These are phyloP conservation scores for Odonthalia washingtoniensis DNA, from an alignment of 31 red algal species.

Conservation along the genomic window DNA sequence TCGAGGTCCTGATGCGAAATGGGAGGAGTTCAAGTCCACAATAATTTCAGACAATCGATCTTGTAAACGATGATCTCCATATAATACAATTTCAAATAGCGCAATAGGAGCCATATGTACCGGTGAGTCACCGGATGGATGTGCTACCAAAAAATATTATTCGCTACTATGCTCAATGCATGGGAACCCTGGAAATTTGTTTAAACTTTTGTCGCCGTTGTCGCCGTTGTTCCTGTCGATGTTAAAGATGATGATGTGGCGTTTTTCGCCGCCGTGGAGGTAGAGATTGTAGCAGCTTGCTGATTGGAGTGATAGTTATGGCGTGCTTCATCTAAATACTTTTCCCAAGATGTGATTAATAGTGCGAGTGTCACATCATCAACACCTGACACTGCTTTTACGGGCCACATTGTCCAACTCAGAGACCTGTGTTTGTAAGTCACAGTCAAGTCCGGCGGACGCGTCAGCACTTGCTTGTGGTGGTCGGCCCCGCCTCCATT, in stretches of 20 bases:
- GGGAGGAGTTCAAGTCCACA: not conserved
- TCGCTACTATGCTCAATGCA: conserved; percentile 15
- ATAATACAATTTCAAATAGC: conserved; percentile 22
- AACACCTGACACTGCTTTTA: conserved; percentile 50
- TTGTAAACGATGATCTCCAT: conserved; percentile 26
- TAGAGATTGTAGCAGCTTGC: no score
- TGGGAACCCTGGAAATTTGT: conserved; percentile 25
- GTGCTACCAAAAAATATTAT: conserved; percentile 12
- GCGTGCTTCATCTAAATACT: conserved; percentile 32
- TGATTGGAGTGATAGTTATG: not conserved
- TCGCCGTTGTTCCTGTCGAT: not conserved
- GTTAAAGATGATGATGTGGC: conserved; percentile 5
- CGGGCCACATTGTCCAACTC: conserved; percentile 46
- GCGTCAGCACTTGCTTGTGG: not conserved
- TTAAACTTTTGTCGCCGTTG: conserved; percentile 27
- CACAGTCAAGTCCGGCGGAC: not conserved
- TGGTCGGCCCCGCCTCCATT: no score
- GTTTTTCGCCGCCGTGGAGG: conserved; percentile 3
- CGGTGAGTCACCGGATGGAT: not conserved
- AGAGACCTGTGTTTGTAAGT: conserved; percentile 25
- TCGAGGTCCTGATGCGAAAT: not conserved
- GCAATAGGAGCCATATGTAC: conserved; percentile 21
- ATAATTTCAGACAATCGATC: not conserved
- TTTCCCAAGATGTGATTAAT: conserved; percentile 63
- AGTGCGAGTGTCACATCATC: conserved; percentile 68